Base-by-base conservation (phyloP, 441 rosid genomes). In the Rhodomyrtus psidioides region DNA sequence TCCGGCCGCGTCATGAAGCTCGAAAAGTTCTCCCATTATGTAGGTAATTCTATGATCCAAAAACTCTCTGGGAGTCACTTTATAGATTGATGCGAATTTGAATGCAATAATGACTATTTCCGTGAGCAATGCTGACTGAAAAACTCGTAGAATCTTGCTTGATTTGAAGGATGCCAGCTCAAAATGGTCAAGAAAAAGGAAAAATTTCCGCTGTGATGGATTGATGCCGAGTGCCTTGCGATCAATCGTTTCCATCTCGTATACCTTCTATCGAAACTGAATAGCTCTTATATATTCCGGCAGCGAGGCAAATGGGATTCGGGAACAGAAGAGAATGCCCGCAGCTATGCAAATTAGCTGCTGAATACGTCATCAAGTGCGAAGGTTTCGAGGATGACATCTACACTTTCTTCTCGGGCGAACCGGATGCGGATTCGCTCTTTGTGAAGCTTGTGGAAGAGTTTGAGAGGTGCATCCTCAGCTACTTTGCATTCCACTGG, bases 401-500 rank as follows among this genome's bases (percentile, higher is more conserved):
- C 19, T 97, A 93, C 87, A 74, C 97, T 28, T 96, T 92, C 86
- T 97, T 97, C 87, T 84, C 95, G 1, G 88, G 91, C 4, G 97
- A 97, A 88, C 93, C 93, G 3, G 93, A 92, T 82, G 98, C 96
- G 44, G 99, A 97, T 87, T 93, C 99, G 5, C 97, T 97, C 74
- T 95, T 91, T 86, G 96, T 97, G 82, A 97, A 95, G 93, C 97
- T 97, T 42, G 92, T 98, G 4, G 99, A 98, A 87, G 99, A 98
- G 94, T 91, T 98, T 30, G 98, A 98, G 93, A 92, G 99, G 88
- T 98, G 99, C 87, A 98, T 94, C 86, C 98, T 98, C 83, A 96
- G 99, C 83, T 98, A 98, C 89, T 97, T 95, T 86, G 99, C 95
- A 19, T 97, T 94, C 87, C 99, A 96, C 79, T 97, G 99, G 99